phyloP scores from a whole-genome alignment of 768 basidiomycete species.

The Phallus indusiatus region DNA sequence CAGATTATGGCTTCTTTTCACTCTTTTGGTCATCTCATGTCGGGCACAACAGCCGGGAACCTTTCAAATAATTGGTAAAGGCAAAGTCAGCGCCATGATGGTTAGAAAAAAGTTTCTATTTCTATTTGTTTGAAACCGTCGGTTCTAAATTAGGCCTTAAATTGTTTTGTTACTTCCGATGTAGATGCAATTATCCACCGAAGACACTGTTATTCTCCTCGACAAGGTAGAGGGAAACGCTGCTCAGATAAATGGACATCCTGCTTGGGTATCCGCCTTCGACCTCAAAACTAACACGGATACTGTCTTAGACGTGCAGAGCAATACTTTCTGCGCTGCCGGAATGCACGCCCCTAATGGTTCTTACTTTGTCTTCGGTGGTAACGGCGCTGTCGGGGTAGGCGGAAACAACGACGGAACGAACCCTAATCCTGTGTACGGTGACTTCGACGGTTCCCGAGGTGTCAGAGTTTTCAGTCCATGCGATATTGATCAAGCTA shows the following conservation, averaged over 20 bases:
- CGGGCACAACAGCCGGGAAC: conserved; percentile 23
- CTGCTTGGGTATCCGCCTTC: conserved; percentile 70
- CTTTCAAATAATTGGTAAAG: conserved; percentile 38
- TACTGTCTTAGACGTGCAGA: conserved; percentile 58
- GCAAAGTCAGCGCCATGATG: conserved; percentile 47
- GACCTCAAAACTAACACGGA: conserved; percentile 52
- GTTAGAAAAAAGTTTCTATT: conserved; percentile 21
- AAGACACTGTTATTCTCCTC: conserved; percentile 78
- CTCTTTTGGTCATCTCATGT: background rate
- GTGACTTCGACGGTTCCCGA: conserved; percentile 72
- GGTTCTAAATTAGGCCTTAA: background rate
- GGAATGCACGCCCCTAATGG: conserved; percentile 79
- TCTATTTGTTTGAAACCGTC: no score
- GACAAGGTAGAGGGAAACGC: conserved; percentile 83
- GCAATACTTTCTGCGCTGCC: conserved; percentile 75
- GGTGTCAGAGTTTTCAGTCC: conserved; percentile 78
- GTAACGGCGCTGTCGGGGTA: conserved; percentile 64
- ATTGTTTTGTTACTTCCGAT: background rate
- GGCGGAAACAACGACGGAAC: conserved; percentile 48
- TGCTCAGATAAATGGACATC: conserved; percentile 53
- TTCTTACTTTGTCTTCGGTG: conserved; percentile 66
- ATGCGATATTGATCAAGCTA: conserved; percentile 37
- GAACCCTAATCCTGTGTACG: conserved; percentile 44
- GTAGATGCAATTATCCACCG: conserved; percentile 74
- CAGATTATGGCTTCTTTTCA: background rate